Conservation (phyloP, 2,329 filamentous ascomycete genomes). For the Cladosporium colombiae region DNA sequence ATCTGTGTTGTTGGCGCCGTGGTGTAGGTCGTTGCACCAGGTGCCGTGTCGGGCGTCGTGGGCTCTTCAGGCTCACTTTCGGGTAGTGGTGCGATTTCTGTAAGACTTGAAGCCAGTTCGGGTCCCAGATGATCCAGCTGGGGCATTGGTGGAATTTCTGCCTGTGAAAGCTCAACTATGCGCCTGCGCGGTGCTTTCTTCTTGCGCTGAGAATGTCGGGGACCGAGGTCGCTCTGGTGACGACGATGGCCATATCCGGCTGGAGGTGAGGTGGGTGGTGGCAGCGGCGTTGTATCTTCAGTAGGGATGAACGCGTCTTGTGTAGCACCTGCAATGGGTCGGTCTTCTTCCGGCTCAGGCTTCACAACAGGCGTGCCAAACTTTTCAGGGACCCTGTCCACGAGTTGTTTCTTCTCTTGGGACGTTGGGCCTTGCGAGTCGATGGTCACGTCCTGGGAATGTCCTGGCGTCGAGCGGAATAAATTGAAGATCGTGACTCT, state of each 20-base stretch:
- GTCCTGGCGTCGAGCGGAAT: slow-evolving; percentile 86
- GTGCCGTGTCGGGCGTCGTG: slow-evolving; percentile 25
- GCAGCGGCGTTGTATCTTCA: background rate
- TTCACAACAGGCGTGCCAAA: slow-evolving; percentile 77
- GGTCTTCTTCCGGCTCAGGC: slow-evolving; percentile 61
- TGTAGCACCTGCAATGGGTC: slow-evolving; percentile 38
- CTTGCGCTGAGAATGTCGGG: slow-evolving; percentile 47
- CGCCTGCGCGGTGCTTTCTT: slow-evolving; percentile 59
- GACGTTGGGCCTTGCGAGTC: slow-evolving; percentile 83
- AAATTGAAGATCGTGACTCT: slow-evolving; percentile 93
- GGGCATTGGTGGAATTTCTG: slow-evolving; percentile 27
- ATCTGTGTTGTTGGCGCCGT: slow-evolving; percentile 25
- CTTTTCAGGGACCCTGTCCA: slow-evolving; percentile 77
- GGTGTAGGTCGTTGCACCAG: slow-evolving; percentile 23
- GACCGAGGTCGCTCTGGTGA: slow-evolving; percentile 35
- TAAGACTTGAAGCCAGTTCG: slow-evolving; percentile 29
- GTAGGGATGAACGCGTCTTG: slow-evolving; percentile 10
- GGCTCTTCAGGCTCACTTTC: slow-evolving; percentile 32
- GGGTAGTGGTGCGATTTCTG: slow-evolving; percentile 33
- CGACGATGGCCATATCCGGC: slow-evolving; percentile 28
- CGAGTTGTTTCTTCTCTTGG: slow-evolving; percentile 78
- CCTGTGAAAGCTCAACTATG: slow-evolving; percentile 60
- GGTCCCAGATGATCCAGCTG: slow-evolving; percentile 24
- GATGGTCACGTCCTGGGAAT: slow-evolving; percentile 85
- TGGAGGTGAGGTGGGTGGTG: slow-evolving; percentile 9